A percentile compares a stretch with the other conserved stretches of the same genome.
These are phyloP conservation scores for Phytophthora pinifolia DNA, from an alignment of 352 stramenopile species.

Conservation along the genomic window DNA sequence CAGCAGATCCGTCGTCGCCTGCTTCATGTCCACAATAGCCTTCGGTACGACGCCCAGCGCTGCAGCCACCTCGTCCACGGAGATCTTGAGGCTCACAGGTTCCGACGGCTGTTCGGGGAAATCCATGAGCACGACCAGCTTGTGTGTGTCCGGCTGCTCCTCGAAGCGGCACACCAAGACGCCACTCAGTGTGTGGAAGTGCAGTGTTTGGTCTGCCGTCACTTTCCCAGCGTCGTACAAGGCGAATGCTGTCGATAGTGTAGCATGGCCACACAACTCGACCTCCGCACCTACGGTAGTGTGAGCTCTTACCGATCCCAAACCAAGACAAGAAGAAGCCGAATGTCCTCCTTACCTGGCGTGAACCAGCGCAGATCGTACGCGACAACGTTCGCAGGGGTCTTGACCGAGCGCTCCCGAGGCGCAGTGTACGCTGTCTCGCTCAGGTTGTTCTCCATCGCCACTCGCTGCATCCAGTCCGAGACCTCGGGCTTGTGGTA, in stretches of 20 bases:
- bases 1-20: slow-evolving; percentile 29
- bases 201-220: slow-evolving; percentile 33
- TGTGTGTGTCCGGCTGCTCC: slow-evolving; percentile 12
- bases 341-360: slow-evolving; percentile 32
- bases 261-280: slow-evolving; percentile 91
- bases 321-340: slow-evolving; percentile 1
- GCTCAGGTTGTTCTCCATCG: slow-evolving; percentile 91
- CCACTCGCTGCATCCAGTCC: slow-evolving; percentile 75
- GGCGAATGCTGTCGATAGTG: slow-evolving; percentile 79
- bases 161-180: slow-evolving; percentile 44
- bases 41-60: slow-evolving; percentile 17
- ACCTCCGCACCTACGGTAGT: slow-evolving; percentile 59
- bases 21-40: slow-evolving; percentile 26
- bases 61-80: slow-evolving; percentile 7
- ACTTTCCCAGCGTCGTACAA: slow-evolving; percentile 67
- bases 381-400: slow-evolving; percentile 14
- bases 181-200: slow-evolving; percentile 74
- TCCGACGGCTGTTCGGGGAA: slow-evolving; percentile 43
- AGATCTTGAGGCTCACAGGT: slow-evolving; percentile 8
- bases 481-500: slow-evolving; percentile 33
- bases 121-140: slow-evolving; percentile 57
- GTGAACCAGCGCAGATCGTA: slow-evolving; percentile 72
- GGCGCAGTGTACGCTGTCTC: slow-evolving; percentile 90
- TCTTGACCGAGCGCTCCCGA: slow-evolving; percentile 10
- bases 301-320: not conserved